phyloP scores from a whole-genome alignment of 176 grass and related monocot species.

The Triticum timopheevii region DNA sequence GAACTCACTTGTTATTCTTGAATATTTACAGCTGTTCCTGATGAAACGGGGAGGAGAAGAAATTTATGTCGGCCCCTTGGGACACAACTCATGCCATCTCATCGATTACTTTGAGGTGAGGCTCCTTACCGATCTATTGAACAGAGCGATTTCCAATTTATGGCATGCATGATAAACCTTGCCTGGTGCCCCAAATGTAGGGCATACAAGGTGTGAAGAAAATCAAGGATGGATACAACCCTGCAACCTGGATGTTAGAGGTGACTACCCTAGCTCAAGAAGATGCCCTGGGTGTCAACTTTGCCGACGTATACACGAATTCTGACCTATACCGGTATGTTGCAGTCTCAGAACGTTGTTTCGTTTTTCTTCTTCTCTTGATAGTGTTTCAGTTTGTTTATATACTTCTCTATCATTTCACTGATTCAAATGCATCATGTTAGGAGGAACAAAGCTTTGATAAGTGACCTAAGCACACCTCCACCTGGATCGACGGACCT shows the following conservation, averaged over 20 bases:
- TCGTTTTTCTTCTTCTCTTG: background rate
- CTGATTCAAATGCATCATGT: slow-evolving; percentile 30
- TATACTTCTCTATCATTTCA: background rate
- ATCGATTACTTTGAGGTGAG: slow-evolving; percentile 89
- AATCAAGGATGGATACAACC: slow-evolving; percentile 93
- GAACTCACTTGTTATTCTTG: slow-evolving; percentile 28
- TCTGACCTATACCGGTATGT: slow-evolving; percentile 73
- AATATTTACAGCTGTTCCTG: slow-evolving; percentile 71
- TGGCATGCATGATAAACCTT: slow-evolving; percentile 16
- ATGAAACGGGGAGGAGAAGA: slow-evolving; percentile 98
- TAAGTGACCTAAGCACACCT: slow-evolving; percentile 66
- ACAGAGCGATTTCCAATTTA: background rate
- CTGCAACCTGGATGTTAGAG: slow-evolving; percentile 96
- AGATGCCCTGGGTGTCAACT: slow-evolving; percentile 72
- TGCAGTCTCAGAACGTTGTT: background rate
- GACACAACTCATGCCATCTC: slow-evolving; percentile 71
- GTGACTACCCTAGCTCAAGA: slow-evolving; percentile 69
- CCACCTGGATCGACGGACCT: slow-evolving; percentile 73
- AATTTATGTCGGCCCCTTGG: slow-evolving; percentile 82
- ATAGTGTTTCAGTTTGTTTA: background rate
- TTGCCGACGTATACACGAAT: slow-evolving; percentile 68
- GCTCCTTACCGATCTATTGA: slow-evolving; percentile 8
- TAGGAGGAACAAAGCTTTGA: slow-evolving; percentile 89
- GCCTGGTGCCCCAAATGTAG: slow-evolving; percentile 37
- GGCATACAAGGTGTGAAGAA: slow-evolving; percentile 74